Evolutionary conservation across 2,329 filamentous ascomycete genomes (phyloP).

Genomic region (Fusarium nisikadoi): DNA sequence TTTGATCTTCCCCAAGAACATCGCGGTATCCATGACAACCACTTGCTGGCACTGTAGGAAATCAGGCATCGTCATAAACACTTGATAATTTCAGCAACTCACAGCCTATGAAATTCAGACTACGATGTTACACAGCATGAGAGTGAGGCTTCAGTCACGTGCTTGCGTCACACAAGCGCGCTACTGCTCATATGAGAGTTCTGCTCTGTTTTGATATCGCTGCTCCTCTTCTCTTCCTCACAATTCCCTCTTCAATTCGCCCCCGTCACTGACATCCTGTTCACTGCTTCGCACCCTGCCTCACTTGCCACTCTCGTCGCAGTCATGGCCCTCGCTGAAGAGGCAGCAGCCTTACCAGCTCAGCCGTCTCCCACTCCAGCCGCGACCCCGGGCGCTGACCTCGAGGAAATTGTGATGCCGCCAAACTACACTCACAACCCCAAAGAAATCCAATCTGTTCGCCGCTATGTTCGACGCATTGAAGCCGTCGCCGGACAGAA

Average conservation of each 20-base stretch:
- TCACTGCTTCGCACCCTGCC: fast-evolving
- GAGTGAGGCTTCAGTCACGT: background rate
- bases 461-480: background rate
- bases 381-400: background rate
- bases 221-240: background rate
- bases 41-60: background rate
- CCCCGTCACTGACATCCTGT: background rate
- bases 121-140: background rate
- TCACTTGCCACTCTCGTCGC: background rate
- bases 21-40: background rate
- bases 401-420: background rate
- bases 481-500: background rate
- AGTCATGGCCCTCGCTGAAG: background rate
- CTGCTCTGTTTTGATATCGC: background rate
- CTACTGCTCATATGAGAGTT: background rate
- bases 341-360: too few species aligned
- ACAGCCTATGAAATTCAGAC: background rate
- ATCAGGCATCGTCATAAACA: background rate
- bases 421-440: background rate
- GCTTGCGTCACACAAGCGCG: background rate
- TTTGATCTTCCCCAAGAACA: background rate
- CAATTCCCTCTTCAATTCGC: background rate
- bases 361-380: background rate
- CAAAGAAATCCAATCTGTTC: background rate
- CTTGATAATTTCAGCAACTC: background rate